Percentiles rank a stretch among this genome's conserved stretches.
These are phyloP conservation scores for Trypanosoma scelopori DNA, from an alignment of 208 protist species.

Conservation along the genomic window DNA sequence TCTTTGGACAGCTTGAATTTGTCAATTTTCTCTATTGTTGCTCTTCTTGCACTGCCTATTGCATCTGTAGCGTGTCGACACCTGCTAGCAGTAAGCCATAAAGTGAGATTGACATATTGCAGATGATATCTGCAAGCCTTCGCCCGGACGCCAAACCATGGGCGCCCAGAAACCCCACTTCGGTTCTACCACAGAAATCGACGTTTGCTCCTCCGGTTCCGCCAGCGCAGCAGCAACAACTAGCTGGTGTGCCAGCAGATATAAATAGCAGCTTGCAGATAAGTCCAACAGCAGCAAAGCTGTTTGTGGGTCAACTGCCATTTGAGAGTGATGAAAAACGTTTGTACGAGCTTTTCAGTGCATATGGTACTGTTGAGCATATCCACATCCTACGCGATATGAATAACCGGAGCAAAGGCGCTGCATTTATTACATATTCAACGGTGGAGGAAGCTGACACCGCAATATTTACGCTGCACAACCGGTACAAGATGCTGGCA, in stretches of 20 bases:
- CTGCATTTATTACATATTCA: conserved; percentile 83
- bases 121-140: conserved; percentile 46
- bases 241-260: conserved; percentile 13
- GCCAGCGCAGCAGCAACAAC: conserved; percentile 10
- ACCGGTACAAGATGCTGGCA: conserved; percentile 86
- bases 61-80: background rate
- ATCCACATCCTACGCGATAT: conserved; percentile 83
- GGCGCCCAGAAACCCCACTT: conserved; percentile 30
- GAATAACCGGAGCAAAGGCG: conserved; percentile 80
- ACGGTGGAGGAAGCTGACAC: conserved; percentile 83
- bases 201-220: conserved; percentile 11
- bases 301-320: conserved; percentile 86
- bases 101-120: background rate
- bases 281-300: conserved; percentile 58
- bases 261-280: conserved; percentile 20
- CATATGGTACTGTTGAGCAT: conserved; percentile 83
- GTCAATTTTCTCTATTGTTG: background rate
- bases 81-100: background rate
- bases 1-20: background rate
- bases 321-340: conserved; percentile 86
- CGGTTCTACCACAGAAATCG: conserved; percentile 16
- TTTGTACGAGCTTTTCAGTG: conserved; percentile 77
- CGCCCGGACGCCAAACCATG: conserved; percentile 63
- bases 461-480: conserved; percentile 88
- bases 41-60: conserved; percentile 1